Evolutionary conservation across 1,139 yeast genomes (phyloP).

Genomic region (Diutina rugosa): DNA sequence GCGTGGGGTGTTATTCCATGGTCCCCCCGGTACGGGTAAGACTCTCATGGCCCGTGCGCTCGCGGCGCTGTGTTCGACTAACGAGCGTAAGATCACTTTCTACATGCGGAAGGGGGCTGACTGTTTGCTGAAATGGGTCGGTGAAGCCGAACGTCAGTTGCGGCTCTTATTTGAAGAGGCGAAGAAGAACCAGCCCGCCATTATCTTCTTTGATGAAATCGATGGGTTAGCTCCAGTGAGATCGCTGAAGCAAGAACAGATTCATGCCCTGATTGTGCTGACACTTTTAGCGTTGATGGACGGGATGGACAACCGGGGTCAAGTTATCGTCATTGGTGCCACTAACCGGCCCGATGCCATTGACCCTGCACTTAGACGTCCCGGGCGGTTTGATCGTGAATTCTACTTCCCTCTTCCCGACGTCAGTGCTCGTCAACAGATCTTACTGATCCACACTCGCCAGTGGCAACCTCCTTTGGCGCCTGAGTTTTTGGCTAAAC

Average conservation of each 20-base stretch:
- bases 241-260: constrained; percentile 93
- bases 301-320: constrained; percentile 97
- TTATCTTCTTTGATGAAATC: constrained; percentile 91
- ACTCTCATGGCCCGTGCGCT: constrained; percentile 96
- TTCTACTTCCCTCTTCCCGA: constrained; percentile 94
- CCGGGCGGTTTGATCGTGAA: constrained; percentile 96
- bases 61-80: constrained; percentile 87
- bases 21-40: constrained; percentile 99
- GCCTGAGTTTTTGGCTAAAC: constrained; percentile 43
- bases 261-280: constrained; percentile 94
- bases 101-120: constrained; percentile 99
- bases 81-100: constrained; percentile 75
- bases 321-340: constrained; percentile 95
- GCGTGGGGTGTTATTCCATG: constrained; percentile 93
- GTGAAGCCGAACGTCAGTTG: constrained; percentile 94
- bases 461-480: constrained; percentile 76
- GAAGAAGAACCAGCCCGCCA: constrained; percentile 87
- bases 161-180: constrained; percentile 91
- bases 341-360: constrained; percentile 96
- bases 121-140: constrained; percentile 95
- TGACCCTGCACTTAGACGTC: constrained; percentile 94
- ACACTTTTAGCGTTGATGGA: constrained; percentile 93
- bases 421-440: constrained; percentile 61
- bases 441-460: constrained; percentile 71
- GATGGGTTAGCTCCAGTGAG: constrained; percentile 98